Conservation (phyloP, 805 yeast genomes). For the Schwanniomyces pseudopolymorphus region DNA sequence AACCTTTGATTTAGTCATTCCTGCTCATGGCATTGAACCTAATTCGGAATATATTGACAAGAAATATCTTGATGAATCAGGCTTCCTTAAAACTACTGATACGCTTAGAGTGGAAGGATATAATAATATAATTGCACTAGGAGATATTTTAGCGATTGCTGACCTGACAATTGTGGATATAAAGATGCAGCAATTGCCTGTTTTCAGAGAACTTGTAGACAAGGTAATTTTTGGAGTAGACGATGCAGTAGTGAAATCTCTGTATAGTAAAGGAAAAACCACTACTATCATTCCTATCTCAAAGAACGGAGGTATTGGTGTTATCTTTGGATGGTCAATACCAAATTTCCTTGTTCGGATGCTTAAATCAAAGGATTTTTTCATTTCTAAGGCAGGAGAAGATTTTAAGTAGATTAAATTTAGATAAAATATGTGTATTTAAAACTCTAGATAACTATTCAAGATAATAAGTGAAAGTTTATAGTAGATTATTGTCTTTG, state of each 20-base stretch:
- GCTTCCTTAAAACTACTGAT: constrained; percentile 29
- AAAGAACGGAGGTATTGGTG: constrained; percentile 35
- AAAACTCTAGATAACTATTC: too few relatives aligned
- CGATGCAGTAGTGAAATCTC: constrained; percentile 8
- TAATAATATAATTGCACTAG: constrained; percentile 30
- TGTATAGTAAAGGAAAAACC: constrained; percentile 8
- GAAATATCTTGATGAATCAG: constrained; percentile 20
- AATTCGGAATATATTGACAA: constrained; percentile 31
- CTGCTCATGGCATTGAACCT: constrained; percentile 25
- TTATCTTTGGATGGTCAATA: constrained; percentile 23
- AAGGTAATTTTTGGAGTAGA: constrained; percentile 12
- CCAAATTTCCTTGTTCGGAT: constrained; percentile 29
- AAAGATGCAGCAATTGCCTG: constrained; percentile 17
- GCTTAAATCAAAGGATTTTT: constrained; percentile 26
- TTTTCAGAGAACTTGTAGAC: constrained; percentile 13
- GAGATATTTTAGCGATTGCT: constrained; percentile 30
- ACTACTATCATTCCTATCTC: constrained; percentile 32
- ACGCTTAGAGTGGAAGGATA: constrained; percentile 22
- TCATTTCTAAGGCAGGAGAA: constrained; percentile 22
- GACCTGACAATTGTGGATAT: constrained; percentile 25
- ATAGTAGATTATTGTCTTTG: background rate
- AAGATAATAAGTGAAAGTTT: too few relatives aligned
- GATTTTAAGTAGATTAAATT: constrained; percentile 12
- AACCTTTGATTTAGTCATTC: constrained; percentile 29
- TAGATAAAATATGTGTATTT: too few relatives aligned